Percentiles rank a stretch among this genome's conserved stretches.
phyloP scores from a whole-genome alignment of 352 stramenopile species.

The Globisporangium spiculum region DNA sequence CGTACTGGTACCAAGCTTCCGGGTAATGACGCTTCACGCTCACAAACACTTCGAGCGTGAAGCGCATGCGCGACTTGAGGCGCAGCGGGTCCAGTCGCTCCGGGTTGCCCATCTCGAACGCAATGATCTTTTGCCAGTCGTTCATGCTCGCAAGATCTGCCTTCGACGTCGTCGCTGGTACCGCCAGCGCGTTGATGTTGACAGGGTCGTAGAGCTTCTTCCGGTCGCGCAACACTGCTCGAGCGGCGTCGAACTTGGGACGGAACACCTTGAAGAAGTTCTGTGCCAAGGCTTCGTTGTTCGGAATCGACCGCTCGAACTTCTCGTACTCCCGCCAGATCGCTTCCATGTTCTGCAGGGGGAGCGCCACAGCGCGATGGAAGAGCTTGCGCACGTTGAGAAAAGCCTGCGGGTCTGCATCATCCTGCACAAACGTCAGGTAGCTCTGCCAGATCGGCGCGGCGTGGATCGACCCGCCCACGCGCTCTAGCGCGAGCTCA shows the following conservation, averaged over 20 bases:
- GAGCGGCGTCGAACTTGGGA: constrained; percentile 78
- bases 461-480: constrained; percentile 78
- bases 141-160: constrained; percentile 52
- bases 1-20: constrained; percentile 87
- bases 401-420: constrained; percentile 71
- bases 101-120: constrained; percentile 76
- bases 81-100: constrained; percentile 78
- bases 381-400: constrained; percentile 80
- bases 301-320: constrained; percentile 84
- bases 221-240: constrained; percentile 74
- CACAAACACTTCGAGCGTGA: constrained; percentile 80
- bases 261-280: constrained; percentile 90
- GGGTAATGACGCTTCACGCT: constrained; percentile 74
- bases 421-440: constrained; percentile 74
- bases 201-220: constrained; percentile 83
- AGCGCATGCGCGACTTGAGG: constrained; percentile 78
- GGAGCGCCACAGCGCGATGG: constrained; percentile 75
- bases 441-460: constrained; percentile 85
- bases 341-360: constrained; percentile 73
- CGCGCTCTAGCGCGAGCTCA: constrained; percentile 75
- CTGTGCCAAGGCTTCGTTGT: constrained; percentile 81
- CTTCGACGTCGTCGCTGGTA: constrained; percentile 35
- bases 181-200: constrained; percentile 66
- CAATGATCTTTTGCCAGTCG: constrained; percentile 76
- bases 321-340: constrained; percentile 89